phyloP scores from a whole-genome alignment of 1,284 basidiomycete genomes.

The Trichosporon faecale region DNA sequence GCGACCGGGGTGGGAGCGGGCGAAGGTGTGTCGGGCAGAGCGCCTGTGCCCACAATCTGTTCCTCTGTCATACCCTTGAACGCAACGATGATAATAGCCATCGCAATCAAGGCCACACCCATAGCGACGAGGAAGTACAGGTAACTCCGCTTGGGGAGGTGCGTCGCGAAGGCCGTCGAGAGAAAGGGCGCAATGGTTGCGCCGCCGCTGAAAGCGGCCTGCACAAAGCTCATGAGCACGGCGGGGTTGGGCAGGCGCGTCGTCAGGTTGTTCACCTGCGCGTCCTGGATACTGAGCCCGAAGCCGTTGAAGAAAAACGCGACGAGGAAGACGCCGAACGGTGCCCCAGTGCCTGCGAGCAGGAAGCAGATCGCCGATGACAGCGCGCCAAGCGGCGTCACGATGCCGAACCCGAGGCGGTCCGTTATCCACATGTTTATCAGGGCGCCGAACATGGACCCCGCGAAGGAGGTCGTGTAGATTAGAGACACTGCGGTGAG shows the following conservation, averaged over 20 bases:
- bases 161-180: constrained; percentile 60
- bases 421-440: constrained; percentile 60
- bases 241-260: constrained; percentile 23
- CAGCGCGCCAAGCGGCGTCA: constrained; percentile 30
- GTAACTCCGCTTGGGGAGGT: constrained; percentile 16
- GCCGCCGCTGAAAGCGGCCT: constrained; percentile 55
- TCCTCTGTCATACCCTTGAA: constrained; percentile 25
- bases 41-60: constrained; percentile 16
- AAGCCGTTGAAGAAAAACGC: constrained; percentile 21
- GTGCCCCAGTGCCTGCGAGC: constrained; percentile 17
- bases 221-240: constrained; percentile 27
- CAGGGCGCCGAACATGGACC: constrained; percentile 15
- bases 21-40: not conserved
- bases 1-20: not conserved
- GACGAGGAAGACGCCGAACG: constrained; percentile 20
- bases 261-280: constrained; percentile 26
- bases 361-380: constrained; percentile 13
- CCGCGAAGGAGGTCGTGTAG: constrained; percentile 19
- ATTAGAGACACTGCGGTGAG: constrained; percentile 22
- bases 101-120: constrained; percentile 17
- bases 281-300: constrained; percentile 24
- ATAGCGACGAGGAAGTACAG: constrained; percentile 24
- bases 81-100: constrained; percentile 18
- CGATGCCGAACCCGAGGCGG: constrained; percentile 62
- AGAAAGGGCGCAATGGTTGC: constrained; percentile 62